Conservation (phyloP, 2,329 filamentous ascomycete species). For the Didymosphaeria variabile region DNA sequence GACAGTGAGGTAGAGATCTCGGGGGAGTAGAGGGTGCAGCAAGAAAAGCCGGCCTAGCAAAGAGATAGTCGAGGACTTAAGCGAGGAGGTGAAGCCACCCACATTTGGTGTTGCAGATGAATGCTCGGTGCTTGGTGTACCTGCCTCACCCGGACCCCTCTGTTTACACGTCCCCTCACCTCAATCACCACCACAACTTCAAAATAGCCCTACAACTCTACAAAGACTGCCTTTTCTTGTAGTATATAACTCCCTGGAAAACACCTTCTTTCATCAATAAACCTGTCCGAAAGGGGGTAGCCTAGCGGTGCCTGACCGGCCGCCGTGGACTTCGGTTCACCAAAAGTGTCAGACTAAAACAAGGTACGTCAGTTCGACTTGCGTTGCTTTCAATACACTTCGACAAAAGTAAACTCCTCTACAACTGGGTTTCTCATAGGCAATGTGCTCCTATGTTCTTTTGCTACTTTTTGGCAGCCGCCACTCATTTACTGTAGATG, state of each 20-base stretch:
- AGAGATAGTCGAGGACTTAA: neutral
- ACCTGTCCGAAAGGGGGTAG: slow-evolving; percentile 3
- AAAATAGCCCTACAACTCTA: neutral
- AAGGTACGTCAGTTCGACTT: neutral
- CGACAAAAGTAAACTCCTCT: slow-evolving; percentile 1
- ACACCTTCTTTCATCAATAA: neutral
- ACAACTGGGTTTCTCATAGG: slow-evolving; percentile 1
- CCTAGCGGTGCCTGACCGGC: neutral
- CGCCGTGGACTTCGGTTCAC: neutral
- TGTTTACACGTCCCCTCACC: neutral
- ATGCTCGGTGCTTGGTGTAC: neutral
- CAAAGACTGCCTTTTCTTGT: neutral
- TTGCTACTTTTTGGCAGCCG: slow-evolving; percentile 6
- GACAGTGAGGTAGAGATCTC: neutral
- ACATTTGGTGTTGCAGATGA: neutral
- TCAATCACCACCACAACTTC: neutral
- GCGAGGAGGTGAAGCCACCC: neutral
- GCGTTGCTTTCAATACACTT: neutral
- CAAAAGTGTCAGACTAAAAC: neutral
- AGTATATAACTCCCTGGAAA: neutral
- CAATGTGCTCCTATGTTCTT: slow-evolving; percentile 6
- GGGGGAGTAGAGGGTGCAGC: neutral
- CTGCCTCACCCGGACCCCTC: neutral
- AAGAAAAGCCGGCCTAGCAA: neutral
- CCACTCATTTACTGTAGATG: neutral